Base-by-base conservation (phyloP, 495 filamentous ascomycete genomes). In the Neurospora sp. region DNA sequence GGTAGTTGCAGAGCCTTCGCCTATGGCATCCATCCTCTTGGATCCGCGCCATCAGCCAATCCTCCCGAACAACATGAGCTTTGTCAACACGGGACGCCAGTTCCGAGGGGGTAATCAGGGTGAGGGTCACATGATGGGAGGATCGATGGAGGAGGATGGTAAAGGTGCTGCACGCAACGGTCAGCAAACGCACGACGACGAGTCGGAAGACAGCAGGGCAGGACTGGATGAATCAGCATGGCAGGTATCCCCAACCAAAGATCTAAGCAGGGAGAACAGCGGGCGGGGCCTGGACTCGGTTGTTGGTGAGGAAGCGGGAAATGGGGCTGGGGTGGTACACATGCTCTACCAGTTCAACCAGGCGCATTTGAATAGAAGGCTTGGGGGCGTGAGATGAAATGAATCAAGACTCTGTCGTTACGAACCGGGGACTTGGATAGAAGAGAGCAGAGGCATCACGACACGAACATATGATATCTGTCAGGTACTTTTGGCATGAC, bases 291-390 rank as follows among this genome's bases (percentile, higher is more conserved):
- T 77, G 1, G 82, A 80, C 9, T 18, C 27, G 27, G 54, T 66
- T 66, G 54, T 66, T 35, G 74, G 75, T 2, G 77, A 78, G 23
- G 71, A 69, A 10, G n/a, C 35, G 16, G 20, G 10, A 14, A n/a
- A 37, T 14, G 75, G 73, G 4, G 83, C 87, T 2, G 93, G 92
- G 31, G 96, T 99, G 12, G 84, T 99, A 72, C 92, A 92, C 3
- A 83, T 98, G 81, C 87, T 99, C 66, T 93, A 95, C 78, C 92
- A 98, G 79, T 97, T 97, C 80, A 92, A 94, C 80, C 94, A 91
- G 82, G 93, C 88, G 72, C 93, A 95, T 79, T 89, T 90, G 72
- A 91, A 93, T 39, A 78, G 81, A 16, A 74, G 79, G 42, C 79
- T 78, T n/a, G 76, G 83, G 41, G 83, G 83, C 0, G 79, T 84